These are phyloP conservation scores for Barnettozyma californica DNA, from an alignment of 805 yeast genomes.

Conservation along the genomic window DNA sequence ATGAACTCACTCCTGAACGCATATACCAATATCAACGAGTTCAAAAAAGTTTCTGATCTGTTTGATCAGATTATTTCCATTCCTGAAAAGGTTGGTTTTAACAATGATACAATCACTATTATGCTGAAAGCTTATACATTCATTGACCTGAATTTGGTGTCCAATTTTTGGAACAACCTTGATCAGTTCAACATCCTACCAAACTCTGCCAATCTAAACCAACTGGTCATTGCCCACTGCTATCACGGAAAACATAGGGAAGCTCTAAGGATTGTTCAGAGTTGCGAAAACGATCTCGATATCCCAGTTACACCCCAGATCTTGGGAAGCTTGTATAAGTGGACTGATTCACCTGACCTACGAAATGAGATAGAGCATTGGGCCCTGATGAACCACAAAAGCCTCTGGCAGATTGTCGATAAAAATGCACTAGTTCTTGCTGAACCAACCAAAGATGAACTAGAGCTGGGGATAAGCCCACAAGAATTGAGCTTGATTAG, in stretches of 20 bases:
- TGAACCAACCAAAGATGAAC: conserved; percentile 4
- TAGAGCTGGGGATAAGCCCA: conserved; percentile 11
- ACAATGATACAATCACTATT: conserved; percentile 58
- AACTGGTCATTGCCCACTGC: conserved; percentile 64
- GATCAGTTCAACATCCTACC: conserved; percentile 45
- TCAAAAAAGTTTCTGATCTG: conserved; percentile 49
- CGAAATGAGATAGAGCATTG: conserved; percentile 25
- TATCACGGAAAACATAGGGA: conserved; percentile 54
- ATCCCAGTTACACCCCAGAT: conserved; percentile 39
- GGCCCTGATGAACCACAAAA: conserved; percentile 31
- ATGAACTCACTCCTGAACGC: conserved; percentile 63
- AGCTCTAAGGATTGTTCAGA: conserved; percentile 47
- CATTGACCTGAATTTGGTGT: conserved; percentile 48
- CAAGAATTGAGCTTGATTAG: conserved; percentile 14
- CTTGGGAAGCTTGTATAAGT: conserved; percentile 43
- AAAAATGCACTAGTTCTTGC: conserved; percentile 5
- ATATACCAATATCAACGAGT: conserved; percentile 51
- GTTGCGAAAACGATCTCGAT: conserved; percentile 41
- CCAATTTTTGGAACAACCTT: conserved; percentile 55
- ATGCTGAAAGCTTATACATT: conserved; percentile 61
- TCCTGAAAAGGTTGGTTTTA: conserved; percentile 46
- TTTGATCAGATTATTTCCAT: conserved; percentile 55
- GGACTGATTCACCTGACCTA: conserved; percentile 25
- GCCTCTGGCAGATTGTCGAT: conserved; percentile 34
- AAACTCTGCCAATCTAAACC: conserved; percentile 45